Conservation (phyloP, 1,284 basidiomycete species). For the Schizophyllum commune region DNA sequence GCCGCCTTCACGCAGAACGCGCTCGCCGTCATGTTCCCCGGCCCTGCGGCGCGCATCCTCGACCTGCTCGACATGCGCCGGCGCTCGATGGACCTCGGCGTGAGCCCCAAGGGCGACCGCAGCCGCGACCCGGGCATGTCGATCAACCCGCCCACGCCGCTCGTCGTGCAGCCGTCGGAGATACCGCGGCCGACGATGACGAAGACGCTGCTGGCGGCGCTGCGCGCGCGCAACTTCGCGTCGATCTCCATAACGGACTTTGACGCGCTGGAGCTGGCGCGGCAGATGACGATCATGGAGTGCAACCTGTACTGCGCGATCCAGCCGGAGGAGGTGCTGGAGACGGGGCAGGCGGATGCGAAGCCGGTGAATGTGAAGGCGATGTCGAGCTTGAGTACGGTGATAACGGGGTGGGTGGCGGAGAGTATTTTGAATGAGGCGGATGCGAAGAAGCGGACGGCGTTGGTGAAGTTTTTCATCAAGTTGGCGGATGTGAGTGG, state of each 20-base stretch:
- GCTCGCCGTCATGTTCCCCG: conserved; percentile 56
- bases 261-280: conserved; percentile 85
- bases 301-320: conserved; percentile 82
- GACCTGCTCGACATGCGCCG: conserved; percentile 58
- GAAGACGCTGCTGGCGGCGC: conserved; percentile 63
- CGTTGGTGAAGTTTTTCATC: conserved; percentile 91
- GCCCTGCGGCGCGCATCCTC: conserved; percentile 64
- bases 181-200: conserved; percentile 80
- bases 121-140: conserved; percentile 62
- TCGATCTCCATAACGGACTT: conserved; percentile 81
- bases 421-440: conserved; percentile 87
- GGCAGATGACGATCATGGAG: conserved; percentile 96
- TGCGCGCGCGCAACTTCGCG: conserved; percentile 52
- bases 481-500: conserved; percentile 84
- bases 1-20: conserved; percentile 58
- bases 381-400: conserved; percentile 84
- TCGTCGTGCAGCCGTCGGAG: conserved; percentile 39
- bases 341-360: conserved; percentile 66
- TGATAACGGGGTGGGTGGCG: conserved; percentile 92
- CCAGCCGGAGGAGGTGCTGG: conserved; percentile 82
- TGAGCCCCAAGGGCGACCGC: conserved; percentile 53
- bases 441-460: conserved; percentile 83
- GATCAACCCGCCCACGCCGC: conserved; percentile 47
- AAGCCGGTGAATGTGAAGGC: conserved; percentile 68
- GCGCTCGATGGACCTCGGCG: conserved; percentile 34